phyloP scores from a whole-genome alignment of 129 eudicot genomes.

The Logfia minima region DNA sequence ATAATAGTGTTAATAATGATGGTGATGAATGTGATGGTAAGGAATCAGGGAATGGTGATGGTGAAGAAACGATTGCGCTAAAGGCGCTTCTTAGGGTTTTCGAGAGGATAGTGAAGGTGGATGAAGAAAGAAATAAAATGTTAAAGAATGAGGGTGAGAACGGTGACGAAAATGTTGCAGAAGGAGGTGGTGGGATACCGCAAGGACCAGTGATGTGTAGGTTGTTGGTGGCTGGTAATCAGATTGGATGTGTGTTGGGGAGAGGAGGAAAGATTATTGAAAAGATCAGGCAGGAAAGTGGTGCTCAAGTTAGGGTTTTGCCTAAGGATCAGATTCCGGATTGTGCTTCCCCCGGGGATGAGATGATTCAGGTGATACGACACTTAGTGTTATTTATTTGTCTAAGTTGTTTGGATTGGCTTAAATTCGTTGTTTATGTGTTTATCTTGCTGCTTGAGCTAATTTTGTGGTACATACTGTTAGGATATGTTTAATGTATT shows the following conservation, averaged over 20 bases:
- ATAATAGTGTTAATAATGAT: background rate
- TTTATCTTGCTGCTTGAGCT: conserved; percentile 8
- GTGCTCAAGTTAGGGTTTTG: conserved; percentile 55
- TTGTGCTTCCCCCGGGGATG: conserved; percentile 54
- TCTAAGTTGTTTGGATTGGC: background rate
- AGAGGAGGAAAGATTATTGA: conserved; percentile 60
- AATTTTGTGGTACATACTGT: background rate
- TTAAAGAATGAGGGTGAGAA: conserved; percentile 26
- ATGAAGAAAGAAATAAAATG: conserved; percentile 42
- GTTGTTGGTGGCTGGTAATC: conserved; percentile 43
- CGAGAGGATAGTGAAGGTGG: conserved; percentile 57
- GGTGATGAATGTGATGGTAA: conserved; percentile 20
- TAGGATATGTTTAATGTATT: background rate
- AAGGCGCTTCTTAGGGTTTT: conserved; percentile 50
- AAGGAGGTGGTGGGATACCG: conserved; percentile 14
- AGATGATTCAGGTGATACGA: conserved; percentile 50
- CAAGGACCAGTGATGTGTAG: conserved; percentile 51
- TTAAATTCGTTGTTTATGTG: background rate
- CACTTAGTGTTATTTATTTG: background rate
- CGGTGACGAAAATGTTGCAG: conserved; percentile 16
- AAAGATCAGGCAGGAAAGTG: conserved; percentile 44
- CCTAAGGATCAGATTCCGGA: conserved; percentile 47
- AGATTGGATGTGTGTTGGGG: conserved; percentile 52
- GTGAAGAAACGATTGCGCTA: conserved; percentile 44
- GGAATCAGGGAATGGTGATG: background rate